Base-by-base conservation (phyloP, 495 filamentous ascomycete species). In the Thermochaetoides thermophila region DNA sequence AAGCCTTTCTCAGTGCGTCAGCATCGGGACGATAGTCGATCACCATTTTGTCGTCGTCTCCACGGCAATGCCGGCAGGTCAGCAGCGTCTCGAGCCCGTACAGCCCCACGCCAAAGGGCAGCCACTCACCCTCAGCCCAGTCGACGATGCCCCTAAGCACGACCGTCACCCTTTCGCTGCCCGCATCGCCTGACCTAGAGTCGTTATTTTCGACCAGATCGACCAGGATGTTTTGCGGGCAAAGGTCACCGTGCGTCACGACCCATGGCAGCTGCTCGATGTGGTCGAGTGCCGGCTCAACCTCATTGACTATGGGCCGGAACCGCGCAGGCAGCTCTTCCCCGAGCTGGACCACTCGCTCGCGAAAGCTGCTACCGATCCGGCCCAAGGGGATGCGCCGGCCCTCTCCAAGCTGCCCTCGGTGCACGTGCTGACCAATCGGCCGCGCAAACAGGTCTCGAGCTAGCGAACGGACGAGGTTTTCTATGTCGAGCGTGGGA, bases 81-180 rank as follows among this genome's bases (percentile, higher is more conserved):
- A 74, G 51, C 2, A 74, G 37, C 42, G 64, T 60, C 38, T 74
- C 69, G 1, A 74, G 40, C 2, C 69, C 69, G 36, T 74, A 73
- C 31, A 73, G 45, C 18, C 60, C 61, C 8, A 66, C 55, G 5
- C 71, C 71, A 44, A 69, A 70, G 9, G 71, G 69, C 11, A 74
- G 46, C 29, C 46, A 56, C 45, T 74, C 71, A 0, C 64, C 65
- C 40, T 76, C 72, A 0, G 69, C 68, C 72, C 73, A 80, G 39
- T 74, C 71, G 5, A 78, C 49, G 4, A 76, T 34, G 0, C 73
- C 73, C 0, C 40, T 44, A 3, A 76, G 35, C 32, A 11, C 12
- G 26, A 27, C 11, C 55, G 53, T 29, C 8, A n/a, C n/a, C n/a
- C n/a, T n/a, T n/a, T n/a, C n/a, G n/a, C n/a, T 7, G 3, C 42